A percentile compares a stretch with the other conserved stretches of the same genome.
These are phyloP conservation scores for Schoenoplectus triqueter DNA, from an alignment of 202 grass and related monocot genomes.

Conservation along the genomic window DNA sequence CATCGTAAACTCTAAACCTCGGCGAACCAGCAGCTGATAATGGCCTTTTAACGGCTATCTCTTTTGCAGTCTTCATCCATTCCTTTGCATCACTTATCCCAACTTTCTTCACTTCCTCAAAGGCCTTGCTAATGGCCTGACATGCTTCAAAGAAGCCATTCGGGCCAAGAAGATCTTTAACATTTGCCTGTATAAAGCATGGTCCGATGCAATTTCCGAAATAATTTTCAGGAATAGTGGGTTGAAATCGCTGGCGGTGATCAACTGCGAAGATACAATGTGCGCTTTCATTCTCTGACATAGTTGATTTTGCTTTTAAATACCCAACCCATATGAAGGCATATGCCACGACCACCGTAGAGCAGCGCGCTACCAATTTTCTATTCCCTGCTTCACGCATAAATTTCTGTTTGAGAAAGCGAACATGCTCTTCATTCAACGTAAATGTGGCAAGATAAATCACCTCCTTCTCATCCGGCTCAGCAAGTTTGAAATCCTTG, in stretches of 20 bases:
- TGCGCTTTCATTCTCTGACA: not conserved
- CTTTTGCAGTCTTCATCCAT: not conserved
- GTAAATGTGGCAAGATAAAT: conserved; percentile 39
- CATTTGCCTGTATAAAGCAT: conserved; percentile 9
- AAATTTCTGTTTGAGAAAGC: conserved; percentile 39
- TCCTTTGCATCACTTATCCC: not conserved
- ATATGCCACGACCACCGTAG: conserved; percentile 30
- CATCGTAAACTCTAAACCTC: conserved; percentile 37
- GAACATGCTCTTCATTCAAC: conserved; percentile 25
- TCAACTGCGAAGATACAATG: conserved; percentile 36
- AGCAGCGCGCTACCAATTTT: conserved; percentile 12
- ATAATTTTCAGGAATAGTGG: conserved; percentile 41
- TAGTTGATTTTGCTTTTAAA: conserved; percentile 28
- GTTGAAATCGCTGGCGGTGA: conserved; percentile 19
- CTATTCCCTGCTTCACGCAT: conserved; percentile 10
- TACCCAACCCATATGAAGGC: conserved; percentile 41
- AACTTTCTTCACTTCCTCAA: conserved; percentile 31
- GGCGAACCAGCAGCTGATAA: conserved; percentile 30
- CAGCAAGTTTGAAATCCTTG: not conserved
- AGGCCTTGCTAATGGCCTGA: conserved; percentile 9
- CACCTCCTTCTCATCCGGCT: conserved; percentile 5
- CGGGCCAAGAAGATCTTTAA: conserved; percentile 12
- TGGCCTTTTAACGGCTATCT: not conserved
- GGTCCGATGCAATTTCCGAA: conserved; percentile 54
- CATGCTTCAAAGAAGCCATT: conserved; percentile 36